Percentiles rank a stretch among this genome's conserved stretches.
phyloP scores from a whole-genome alignment of 768 basidiomycete genomes.

The Panellus pusillus region DNA sequence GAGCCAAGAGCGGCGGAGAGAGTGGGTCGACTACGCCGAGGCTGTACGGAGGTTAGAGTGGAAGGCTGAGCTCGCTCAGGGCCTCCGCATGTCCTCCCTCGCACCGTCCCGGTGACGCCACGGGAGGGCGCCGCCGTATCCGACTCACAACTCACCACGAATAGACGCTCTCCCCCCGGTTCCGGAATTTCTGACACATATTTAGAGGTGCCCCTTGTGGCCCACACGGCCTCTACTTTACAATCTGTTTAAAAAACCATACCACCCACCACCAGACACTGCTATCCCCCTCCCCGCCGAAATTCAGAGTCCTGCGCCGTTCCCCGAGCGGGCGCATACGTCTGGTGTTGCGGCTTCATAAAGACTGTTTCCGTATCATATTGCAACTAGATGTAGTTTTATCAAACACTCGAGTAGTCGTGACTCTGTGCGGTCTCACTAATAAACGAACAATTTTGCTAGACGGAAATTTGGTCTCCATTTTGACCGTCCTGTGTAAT shows the following conservation, averaged over 20 bases:
- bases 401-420: background rate
- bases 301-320: background rate
- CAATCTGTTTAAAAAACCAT: constrained; percentile 19
- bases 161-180: constrained; percentile 2
- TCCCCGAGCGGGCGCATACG: background rate
- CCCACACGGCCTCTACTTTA: constrained; percentile 19
- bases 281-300: background rate
- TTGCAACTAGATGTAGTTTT: background rate
- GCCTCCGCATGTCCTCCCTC: constrained; percentile 68
- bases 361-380: background rate
- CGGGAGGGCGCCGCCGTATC: background rate
- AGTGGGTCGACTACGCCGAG: constrained; percentile 89
- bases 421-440: no score
- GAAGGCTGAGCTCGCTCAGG: constrained; percentile 85
- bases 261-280: constrained; percentile 10
- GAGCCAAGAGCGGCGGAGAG: constrained; percentile 72
- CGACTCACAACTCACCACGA: background rate
- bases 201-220: constrained; percentile 1
- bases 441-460: no score
- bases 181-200: constrained; percentile 12
- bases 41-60: constrained; percentile 72
- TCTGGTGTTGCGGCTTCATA: background rate
- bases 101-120: constrained; percentile 50
- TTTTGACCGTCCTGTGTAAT: no score
- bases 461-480: no score